Percentiles rank a stretch among this genome's conserved stretches.
These are phyloP conservation scores for Xylaria acuta DNA, from an alignment of 495 filamentous ascomycete genomes.

Conservation along the genomic window DNA sequence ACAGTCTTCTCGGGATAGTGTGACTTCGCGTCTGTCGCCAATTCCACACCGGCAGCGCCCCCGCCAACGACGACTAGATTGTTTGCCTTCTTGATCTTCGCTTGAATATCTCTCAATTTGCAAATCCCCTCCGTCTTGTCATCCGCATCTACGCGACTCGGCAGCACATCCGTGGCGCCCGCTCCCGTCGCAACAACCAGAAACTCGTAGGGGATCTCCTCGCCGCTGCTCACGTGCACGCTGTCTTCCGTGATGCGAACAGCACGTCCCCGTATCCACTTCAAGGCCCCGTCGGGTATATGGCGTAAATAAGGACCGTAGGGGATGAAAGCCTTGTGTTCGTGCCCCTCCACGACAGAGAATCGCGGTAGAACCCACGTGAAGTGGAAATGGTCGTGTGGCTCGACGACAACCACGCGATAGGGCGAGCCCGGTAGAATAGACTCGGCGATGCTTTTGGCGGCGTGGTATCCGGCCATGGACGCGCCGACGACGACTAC, in stretches of 20 bases:
- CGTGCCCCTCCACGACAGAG: constrained; percentile 49
- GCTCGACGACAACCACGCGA: constrained; percentile 62
- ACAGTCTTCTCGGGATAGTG: constrained; percentile 64
- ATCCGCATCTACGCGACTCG: constrained; percentile 56
- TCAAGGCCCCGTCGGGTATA: constrained; percentile 35
- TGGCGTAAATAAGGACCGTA: constrained; percentile 45
- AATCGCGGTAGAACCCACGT: constrained; percentile 61
- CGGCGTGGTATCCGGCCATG: constrained; percentile 58
- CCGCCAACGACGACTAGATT: constrained; percentile 65
- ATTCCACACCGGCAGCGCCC: constrained; percentile 66
- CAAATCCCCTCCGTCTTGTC: constrained; percentile 52
- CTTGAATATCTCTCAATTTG: constrained; percentile 50
- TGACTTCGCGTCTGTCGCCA: constrained; percentile 66
- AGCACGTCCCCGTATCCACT: constrained; percentile 48
- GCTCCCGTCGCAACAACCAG: constrained; percentile 61
- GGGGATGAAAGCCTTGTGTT: constrained; percentile 58
- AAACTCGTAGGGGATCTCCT: constrained; percentile 61
- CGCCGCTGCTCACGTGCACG: constrained; percentile 38
- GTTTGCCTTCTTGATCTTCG: constrained; percentile 43
- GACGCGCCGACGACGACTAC: constrained; percentile 64
- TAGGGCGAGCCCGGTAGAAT: constrained; percentile 54
- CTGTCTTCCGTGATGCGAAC: constrained; percentile 30
- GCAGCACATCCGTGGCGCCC: constrained; percentile 55
- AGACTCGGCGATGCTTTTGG: constrained; percentile 50
- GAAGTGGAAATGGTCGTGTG: constrained; percentile 65